These are phyloP conservation scores for Endoconidiophora laricicola DNA, from an alignment of 2,329 filamentous ascomycete species.

Conservation along the genomic window DNA sequence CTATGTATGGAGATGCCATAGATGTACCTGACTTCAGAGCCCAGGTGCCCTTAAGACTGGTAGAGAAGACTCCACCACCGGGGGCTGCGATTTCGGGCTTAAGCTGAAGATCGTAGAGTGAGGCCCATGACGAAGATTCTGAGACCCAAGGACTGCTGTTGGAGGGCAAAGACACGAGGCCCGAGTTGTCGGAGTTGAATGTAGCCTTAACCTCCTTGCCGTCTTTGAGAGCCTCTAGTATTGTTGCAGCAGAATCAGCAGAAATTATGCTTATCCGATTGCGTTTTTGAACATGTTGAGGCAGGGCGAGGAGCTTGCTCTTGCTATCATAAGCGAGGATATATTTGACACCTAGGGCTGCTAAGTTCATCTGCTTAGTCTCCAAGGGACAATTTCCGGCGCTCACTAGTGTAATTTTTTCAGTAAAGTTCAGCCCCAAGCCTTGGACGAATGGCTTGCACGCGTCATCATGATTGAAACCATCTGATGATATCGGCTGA, in stretches of 20 bases:
- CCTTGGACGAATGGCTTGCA: constrained; percentile 17
- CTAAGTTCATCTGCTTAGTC: constrained; percentile 17
- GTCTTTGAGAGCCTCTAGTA: constrained; percentile 26
- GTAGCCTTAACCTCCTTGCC: constrained; percentile 20
- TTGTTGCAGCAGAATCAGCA: constrained; percentile 30
- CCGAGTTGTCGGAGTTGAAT: constrained; percentile 15
- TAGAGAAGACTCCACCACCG: constrained; percentile 33
- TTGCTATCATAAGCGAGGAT: constrained; percentile 13
- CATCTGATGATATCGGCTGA: constrained; percentile 14
- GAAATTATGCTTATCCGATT: constrained; percentile 39
- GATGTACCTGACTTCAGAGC: constrained; percentile 35
- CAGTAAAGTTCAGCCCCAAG: constrained; percentile 14
- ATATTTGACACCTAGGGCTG: constrained; percentile 16
- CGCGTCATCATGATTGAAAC: constrained; percentile 16
- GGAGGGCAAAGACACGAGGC: not conserved
- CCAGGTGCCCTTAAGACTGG: constrained; percentile 27
- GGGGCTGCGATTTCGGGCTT: constrained; percentile 35
- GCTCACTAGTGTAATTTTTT: constrained; percentile 17
- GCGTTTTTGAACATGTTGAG: constrained; percentile 34
- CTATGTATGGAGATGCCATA: constrained; percentile 38
- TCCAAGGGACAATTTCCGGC: constrained; percentile 20
- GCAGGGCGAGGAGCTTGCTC: constrained; percentile 20
- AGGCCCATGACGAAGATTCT: not conserved
- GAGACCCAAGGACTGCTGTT: too few relatives aligned
- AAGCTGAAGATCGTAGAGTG: constrained; percentile 28